phyloP scores from a whole-genome alignment of 805 yeast species.

The Kluyveromyces lactis region DNA sequence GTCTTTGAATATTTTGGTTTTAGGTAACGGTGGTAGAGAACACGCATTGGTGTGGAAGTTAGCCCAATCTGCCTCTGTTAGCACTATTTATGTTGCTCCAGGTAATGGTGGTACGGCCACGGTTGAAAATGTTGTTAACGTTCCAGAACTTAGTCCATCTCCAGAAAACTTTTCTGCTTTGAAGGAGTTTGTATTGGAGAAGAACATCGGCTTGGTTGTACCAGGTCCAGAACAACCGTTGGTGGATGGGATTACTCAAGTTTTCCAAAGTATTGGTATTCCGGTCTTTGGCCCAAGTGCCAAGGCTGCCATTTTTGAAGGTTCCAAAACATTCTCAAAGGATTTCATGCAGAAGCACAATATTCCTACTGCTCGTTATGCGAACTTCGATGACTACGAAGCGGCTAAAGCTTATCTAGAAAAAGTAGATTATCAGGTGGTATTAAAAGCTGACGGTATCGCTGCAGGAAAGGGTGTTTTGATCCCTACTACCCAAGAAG shows the following conservation, averaged over 20 bases:
- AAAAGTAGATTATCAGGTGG: slow-evolving; percentile 63
- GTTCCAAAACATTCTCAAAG: slow-evolving; percentile 91
- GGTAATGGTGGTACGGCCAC: slow-evolving; percentile 90
- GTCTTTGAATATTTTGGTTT: slow-evolving; percentile 59
- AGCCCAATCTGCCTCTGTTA: slow-evolving; percentile 65
- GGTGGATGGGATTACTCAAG: slow-evolving; percentile 80
- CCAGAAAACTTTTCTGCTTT: slow-evolving; percentile 61
- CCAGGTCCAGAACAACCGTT: slow-evolving; percentile 99
- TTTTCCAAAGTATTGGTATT: slow-evolving; percentile 74
- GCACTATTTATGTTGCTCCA: slow-evolving; percentile 81
- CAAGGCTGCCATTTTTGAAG: slow-evolving; percentile 90
- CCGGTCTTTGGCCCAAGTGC: slow-evolving; percentile 96
- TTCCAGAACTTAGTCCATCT: slow-evolving; percentile 52
- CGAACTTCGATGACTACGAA: slow-evolving; percentile 70
- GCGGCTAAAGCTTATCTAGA: slow-evolving; percentile 67
- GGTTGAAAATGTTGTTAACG: slow-evolving; percentile 45
- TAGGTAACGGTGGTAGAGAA: slow-evolving; percentile 99
- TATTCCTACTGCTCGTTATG: slow-evolving; percentile 91
- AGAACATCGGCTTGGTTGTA: slow-evolving; percentile 64
- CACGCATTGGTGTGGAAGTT: slow-evolving; percentile 94
- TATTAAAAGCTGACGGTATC: slow-evolving; percentile 93
- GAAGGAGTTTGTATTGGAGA: slow-evolving; percentile 63
- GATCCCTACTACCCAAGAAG: slow-evolving; percentile 76
- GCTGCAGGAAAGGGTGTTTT: slow-evolving; percentile 99
- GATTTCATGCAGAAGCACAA: slow-evolving; percentile 85